Percentiles rank a stretch among this genome's conserved stretches.
phyloP scores from a whole-genome alignment of 306 rosid genomes.

The Castanea sativa region DNA sequence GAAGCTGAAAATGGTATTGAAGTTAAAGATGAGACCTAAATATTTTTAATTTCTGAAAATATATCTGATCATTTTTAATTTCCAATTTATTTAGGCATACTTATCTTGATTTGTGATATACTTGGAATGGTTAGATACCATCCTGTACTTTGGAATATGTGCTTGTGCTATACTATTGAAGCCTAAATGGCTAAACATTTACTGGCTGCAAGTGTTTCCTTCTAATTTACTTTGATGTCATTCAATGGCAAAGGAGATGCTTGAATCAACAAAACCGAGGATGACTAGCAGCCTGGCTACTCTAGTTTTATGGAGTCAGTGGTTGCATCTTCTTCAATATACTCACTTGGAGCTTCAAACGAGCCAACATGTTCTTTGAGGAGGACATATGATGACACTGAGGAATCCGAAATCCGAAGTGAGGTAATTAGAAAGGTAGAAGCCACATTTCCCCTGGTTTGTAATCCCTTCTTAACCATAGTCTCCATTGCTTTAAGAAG shows the following conservation, averaged over 20 bases:
- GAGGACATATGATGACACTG: conserved; percentile 31
- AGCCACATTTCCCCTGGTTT: neutral
- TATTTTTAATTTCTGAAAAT: conserved; percentile 13
- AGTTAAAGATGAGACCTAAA: conserved; percentile 7
- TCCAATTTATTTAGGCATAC: neutral
- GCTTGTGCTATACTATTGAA: too few species aligned
- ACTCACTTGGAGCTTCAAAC: conserved; percentile 54
- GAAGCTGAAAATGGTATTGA: conserved; percentile 63
- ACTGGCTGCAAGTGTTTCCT: too few species aligned
- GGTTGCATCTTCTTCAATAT: conserved; percentile 29
- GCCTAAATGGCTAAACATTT: too few species aligned
- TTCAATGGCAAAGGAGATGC: too few species aligned
- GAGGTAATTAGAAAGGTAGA: conserved; percentile 37
- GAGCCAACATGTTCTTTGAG: conserved; percentile 15
- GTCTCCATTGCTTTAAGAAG: conserved; percentile 17
- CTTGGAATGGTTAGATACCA: too few species aligned
- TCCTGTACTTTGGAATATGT: too few species aligned
- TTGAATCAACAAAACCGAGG: too few species aligned
- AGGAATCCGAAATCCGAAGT: conserved; percentile 32
- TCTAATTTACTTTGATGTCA: too few species aligned
- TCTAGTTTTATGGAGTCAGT: neutral
- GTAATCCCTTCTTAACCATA: neutral
- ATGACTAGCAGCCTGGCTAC: too few species aligned
- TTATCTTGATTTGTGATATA: too few species aligned
- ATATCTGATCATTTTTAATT: conserved; percentile 7